A percentile compares a stretch with the other conserved stretches of the same genome.
phyloP scores from a whole-genome alignment of 371 early-diverging fungal species.

The Thermomucor indicae-seudaticae region DNA sequence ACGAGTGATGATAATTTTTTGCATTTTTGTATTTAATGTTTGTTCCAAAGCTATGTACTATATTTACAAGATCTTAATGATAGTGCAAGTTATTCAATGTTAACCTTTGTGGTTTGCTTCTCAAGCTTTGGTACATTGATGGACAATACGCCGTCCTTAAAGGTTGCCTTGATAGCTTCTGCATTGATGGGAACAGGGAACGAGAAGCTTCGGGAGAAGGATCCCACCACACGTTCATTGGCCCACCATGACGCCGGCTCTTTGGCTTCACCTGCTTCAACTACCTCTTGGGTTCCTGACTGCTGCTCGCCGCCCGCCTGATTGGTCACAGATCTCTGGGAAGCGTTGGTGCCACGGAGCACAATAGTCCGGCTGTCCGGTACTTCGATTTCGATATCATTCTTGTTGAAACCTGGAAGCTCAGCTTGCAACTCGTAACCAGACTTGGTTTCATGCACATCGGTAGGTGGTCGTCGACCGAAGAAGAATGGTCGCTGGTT shows the following conservation, averaged over 20 bases:
- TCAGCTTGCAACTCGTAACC: conserved; percentile 32
- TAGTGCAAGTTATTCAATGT: conserved; percentile 23
- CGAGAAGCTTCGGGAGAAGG: conserved; percentile 25
- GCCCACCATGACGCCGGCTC: conserved; percentile 23
- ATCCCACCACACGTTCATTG: conserved; percentile 30
- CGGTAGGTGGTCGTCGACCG: conserved; percentile 23
- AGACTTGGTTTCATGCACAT: conserved; percentile 22
- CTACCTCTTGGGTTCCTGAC: no score
- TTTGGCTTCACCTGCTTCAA: no score
- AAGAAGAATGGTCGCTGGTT: background rate
- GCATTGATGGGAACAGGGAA: conserved; percentile 28
- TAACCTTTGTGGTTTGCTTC: background rate
- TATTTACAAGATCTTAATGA: no score
- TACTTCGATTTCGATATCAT: conserved; percentile 30
- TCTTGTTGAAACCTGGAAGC: conserved; percentile 32
- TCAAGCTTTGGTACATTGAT: conserved; percentile 28
- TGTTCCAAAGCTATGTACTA: no score
- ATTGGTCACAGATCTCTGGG: background rate
- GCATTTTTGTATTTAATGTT: background rate
- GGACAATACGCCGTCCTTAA: conserved; percentile 30
- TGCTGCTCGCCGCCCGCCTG: no score
- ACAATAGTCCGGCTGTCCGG: conserved; percentile 24
- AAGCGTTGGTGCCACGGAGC: conserved; percentile 17
- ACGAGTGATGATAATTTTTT: background rate
- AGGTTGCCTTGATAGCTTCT: conserved; percentile 32